These are phyloP conservation scores for Aspergillus felis DNA, from an alignment of 2,329 filamentous ascomycete genomes.

Conservation along the genomic window DNA sequence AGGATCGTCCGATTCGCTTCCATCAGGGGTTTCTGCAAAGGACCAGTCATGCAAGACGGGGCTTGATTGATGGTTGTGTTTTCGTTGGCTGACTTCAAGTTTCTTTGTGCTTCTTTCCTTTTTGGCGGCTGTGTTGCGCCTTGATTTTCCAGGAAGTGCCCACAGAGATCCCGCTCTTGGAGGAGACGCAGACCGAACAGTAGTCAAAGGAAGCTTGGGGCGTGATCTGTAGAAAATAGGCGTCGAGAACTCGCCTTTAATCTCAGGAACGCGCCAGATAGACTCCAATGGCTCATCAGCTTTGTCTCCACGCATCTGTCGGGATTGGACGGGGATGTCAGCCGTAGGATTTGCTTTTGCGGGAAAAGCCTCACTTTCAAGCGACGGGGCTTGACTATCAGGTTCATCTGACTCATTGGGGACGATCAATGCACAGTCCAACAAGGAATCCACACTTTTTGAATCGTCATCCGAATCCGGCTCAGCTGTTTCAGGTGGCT, in stretches of 20 bases:
- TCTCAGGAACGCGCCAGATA: constrained; percentile 30
- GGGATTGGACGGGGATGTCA: constrained; percentile 13
- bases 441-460: constrained; percentile 21
- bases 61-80: constrained; percentile 25
- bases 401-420: constrained; percentile 1
- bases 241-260: constrained; percentile 22
- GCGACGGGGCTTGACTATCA: constrained; percentile 4
- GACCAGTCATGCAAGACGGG: constrained; percentile 33
- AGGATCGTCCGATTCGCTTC: constrained; percentile 42
- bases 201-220: constrained; percentile 9
- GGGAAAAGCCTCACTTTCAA: constrained; percentile 2
- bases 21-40: constrained; percentile 31
- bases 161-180: constrained; percentile 36
- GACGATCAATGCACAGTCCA: constrained; percentile 13
- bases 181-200: constrained; percentile 28
- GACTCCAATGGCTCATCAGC: constrained; percentile 19
- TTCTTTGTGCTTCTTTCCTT: constrained; percentile 19
- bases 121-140: constrained; percentile 17
- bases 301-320: constrained; percentile 2
- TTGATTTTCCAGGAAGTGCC: constrained; percentile 27
- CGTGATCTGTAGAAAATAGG: constrained; percentile 19
- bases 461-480: constrained; percentile 17
- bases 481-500: constrained; percentile 6
- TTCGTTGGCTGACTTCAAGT: constrained; percentile 16
- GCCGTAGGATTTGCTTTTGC: constrained; percentile 17